Conservation (phyloP, 2,329 filamentous ascomycete genomes). For the Nannizziopsis barbatae region DNA sequence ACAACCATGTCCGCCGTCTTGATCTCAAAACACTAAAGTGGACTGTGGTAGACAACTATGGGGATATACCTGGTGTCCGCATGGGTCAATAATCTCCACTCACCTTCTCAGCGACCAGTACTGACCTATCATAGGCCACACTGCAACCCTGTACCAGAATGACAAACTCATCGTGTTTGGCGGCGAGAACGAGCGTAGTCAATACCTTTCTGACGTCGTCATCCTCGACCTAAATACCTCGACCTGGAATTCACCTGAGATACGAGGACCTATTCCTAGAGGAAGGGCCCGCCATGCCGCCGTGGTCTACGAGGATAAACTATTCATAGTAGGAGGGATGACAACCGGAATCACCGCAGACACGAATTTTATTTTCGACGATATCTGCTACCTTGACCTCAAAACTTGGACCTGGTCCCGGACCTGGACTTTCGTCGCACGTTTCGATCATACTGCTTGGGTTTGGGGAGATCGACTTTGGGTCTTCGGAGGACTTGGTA, state of each 20-base stretch:
- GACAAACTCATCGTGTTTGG: slow-evolving; percentile 96
- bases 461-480: slow-evolving; percentile 87
- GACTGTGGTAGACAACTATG: slow-evolving; percentile 96
- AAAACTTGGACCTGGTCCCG: slow-evolving; percentile 98
- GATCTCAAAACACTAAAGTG: slow-evolving; percentile 83
- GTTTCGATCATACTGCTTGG: slow-evolving; percentile 92
- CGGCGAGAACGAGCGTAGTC: slow-evolving; percentile 93
- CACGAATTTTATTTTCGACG: slow-evolving; percentile 83
- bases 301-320: slow-evolving; percentile 87
- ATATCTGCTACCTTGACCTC: slow-evolving; percentile 91
- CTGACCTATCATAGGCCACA: slow-evolving; percentile 55
- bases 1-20: slow-evolving; percentile 88
- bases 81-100: slow-evolving; percentile 57
- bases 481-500: slow-evolving; percentile 90
- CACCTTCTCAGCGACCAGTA: not conserved
- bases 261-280: slow-evolving; percentile 73
- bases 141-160: slow-evolving; percentile 83
- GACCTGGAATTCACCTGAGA: slow-evolving; percentile 86
- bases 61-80: slow-evolving; percentile 88
- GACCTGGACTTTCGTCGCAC: slow-evolving; percentile 85
- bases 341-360: slow-evolving; percentile 92
- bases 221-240: slow-evolving; percentile 91
- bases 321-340: slow-evolving; percentile 93
- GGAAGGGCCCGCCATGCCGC: slow-evolving; percentile 88
- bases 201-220: slow-evolving; percentile 89